phyloP scores from a whole-genome alignment of 495 filamentous ascomycete species.

The Bryoglossum gracile region DNA sequence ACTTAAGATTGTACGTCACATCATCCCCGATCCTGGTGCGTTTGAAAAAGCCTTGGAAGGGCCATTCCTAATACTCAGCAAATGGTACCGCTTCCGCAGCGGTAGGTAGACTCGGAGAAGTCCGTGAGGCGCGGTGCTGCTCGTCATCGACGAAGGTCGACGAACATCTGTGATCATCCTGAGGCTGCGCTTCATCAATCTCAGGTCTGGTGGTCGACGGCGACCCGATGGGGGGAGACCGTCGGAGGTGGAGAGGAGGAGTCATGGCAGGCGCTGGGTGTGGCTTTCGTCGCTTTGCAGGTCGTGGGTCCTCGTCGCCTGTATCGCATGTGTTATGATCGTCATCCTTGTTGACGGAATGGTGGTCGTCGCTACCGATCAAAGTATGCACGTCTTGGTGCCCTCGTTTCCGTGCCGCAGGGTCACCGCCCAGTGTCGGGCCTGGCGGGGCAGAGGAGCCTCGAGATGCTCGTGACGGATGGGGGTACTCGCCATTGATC shows the following conservation, averaged over 20 bases:
- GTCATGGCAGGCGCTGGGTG: neutral
- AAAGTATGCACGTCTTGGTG: neutral
- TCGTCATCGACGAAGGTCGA: neutral
- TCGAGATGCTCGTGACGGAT: neutral
- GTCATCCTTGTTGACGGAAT: neutral
- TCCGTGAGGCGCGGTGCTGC: neutral
- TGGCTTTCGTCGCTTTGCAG: no score
- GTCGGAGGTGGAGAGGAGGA: neutral
- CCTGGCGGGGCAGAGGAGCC: neutral
- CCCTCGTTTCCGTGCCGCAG: neutral
- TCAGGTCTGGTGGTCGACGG: neutral
- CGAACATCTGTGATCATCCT: neutral
- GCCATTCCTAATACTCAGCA: no score
- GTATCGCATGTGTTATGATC: neutral
- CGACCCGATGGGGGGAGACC: neutral
- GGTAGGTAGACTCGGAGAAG: neutral
- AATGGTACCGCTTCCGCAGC: neutral
- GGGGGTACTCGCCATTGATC: neutral
- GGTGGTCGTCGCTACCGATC: neutral
- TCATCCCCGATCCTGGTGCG: no score
- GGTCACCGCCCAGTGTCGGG: slow-evolving; percentile 1
- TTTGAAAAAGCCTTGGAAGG: no score
- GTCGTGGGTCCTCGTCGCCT: no score
- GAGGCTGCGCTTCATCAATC: no score
- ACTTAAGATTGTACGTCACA: no score